phyloP scores from a whole-genome alignment of 352 stramenopile genomes.

The Phytophthora kernoviae region DNA sequence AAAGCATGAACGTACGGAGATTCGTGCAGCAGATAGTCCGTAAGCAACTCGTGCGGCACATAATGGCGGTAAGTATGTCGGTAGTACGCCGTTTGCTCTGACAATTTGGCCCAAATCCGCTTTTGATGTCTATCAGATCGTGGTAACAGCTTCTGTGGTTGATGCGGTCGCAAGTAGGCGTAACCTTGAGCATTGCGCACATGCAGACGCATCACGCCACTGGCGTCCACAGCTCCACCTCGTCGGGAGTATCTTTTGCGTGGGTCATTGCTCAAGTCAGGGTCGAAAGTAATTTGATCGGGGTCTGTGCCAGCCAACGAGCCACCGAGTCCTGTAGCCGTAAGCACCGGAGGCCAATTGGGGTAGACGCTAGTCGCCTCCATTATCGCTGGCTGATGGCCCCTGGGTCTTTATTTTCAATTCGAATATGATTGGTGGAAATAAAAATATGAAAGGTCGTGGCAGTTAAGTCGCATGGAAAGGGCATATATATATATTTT shows the following conservation, averaged over 20 bases:
- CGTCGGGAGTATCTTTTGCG: slow-evolving; percentile 32
- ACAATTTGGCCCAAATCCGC: slow-evolving; percentile 1
- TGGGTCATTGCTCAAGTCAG: slow-evolving; percentile 54
- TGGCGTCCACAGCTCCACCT: slow-evolving; percentile 51
- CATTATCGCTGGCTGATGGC: slow-evolving; percentile 36
- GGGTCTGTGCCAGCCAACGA: slow-evolving; percentile 46
- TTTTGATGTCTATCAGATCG: not conserved
- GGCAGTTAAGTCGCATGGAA: slow-evolving; percentile 14
- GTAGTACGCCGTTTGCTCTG: slow-evolving; percentile 35
- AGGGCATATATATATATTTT: not conserved
- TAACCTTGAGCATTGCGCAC: slow-evolving; percentile 65
- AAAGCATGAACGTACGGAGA: slow-evolving; percentile 45
- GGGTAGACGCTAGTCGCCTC: slow-evolving; percentile 62
- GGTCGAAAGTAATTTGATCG: slow-evolving; percentile 55
- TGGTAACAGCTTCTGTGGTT: slow-evolving; percentile 35
- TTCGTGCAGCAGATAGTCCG: slow-evolving; percentile 34
- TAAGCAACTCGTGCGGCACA: slow-evolving; percentile 55
- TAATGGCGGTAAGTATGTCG: slow-evolving; percentile 43
- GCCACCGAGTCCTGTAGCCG: slow-evolving; percentile 54
- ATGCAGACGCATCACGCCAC: slow-evolving; percentile 49
- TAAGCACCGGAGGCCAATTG: slow-evolving; percentile 56
- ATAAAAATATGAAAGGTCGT: slow-evolving; percentile 21
- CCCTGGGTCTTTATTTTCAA: slow-evolving; percentile 9
- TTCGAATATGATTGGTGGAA: slow-evolving; percentile 34
- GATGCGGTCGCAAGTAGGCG: slow-evolving; percentile 53